These are phyloP conservation scores for Capronia epimyces DNA, from an alignment of 2,329 filamentous ascomycete genomes.

Conservation along the genomic window DNA sequence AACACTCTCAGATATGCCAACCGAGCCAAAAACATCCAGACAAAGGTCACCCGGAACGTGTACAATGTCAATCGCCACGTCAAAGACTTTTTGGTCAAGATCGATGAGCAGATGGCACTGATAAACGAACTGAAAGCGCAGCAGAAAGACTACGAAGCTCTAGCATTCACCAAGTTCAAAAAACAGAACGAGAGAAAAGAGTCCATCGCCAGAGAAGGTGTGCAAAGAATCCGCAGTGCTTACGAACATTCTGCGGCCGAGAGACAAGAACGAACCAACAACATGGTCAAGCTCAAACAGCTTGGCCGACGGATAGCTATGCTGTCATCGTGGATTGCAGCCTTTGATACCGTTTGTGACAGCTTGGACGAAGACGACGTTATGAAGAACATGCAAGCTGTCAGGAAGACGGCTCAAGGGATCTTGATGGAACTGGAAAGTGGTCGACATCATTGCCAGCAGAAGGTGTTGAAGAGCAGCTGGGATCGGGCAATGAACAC, in stretches of 20 bases:
- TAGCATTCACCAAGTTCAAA: conserved; percentile 80
- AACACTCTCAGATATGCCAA: conserved; percentile 97
- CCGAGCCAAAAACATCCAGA: conserved; percentile 97
- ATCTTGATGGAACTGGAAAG: conserved; percentile 84
- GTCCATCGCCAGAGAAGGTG: conserved; percentile 66
- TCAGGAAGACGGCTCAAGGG: conserved; percentile 83
- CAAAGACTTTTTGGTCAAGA: conserved; percentile 98
- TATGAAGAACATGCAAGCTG: conserved; percentile 62
- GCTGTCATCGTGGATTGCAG: conserved; percentile 86
- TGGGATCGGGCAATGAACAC: conserved; percentile 88
- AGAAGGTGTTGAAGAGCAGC: conserved; percentile 69
- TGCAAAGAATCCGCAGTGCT: conserved; percentile 71
- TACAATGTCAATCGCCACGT: conserved; percentile 99
- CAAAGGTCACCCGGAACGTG: conserved; percentile 97
- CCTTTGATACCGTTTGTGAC: conserved; percentile 79
- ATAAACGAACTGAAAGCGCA: conserved; percentile 94
- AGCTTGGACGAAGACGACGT: conserved; percentile 61
- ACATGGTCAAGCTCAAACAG: conserved; percentile 75
- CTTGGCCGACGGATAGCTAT: conserved; percentile 80
- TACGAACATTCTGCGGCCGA: conserved; percentile 76
- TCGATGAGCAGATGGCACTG: conserved; percentile 94
- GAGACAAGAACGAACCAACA: conserved; percentile 68
- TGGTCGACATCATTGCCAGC: conserved; percentile 84
- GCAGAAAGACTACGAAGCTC: conserved; percentile 78
- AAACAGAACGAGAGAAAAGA: conserved; percentile 87